phyloP scores from a whole-genome alignment of 140 eudicot genomes.

The Flaveria floridana region DNA sequence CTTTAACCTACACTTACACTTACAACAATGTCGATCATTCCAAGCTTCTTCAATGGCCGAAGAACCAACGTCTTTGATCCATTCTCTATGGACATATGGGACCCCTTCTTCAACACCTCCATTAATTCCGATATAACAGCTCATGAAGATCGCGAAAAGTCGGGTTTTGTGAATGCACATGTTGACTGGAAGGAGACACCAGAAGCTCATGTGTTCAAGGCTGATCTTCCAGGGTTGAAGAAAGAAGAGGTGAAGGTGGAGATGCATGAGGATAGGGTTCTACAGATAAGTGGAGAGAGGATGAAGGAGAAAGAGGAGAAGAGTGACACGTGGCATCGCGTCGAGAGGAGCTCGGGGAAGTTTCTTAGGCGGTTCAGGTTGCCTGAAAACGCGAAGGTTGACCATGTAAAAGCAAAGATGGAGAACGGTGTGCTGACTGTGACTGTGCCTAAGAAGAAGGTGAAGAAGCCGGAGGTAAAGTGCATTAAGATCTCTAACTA shows the following conservation, averaged over 20 bases:
- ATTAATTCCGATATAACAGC: background rate
- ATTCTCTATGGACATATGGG: constrained; percentile 45
- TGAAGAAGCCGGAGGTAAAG: constrained; percentile 33
- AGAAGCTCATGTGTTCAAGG: constrained; percentile 55
- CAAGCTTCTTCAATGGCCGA: constrained; percentile 47
- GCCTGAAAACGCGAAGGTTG: constrained; percentile 34
- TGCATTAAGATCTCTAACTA: constrained; percentile 25
- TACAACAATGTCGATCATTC: constrained; percentile 44
- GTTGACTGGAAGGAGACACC: constrained; percentile 67
- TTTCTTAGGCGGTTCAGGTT: constrained; percentile 33
- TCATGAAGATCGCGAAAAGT: constrained; percentile 15
- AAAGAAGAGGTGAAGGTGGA: constrained; percentile 50
- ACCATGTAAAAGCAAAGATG: constrained; percentile 35
- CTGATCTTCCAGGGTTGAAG: constrained; percentile 49
- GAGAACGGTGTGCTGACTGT: constrained; percentile 40
- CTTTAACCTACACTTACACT: background rate
- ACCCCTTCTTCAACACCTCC: constrained; percentile 36
- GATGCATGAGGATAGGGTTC: constrained; percentile 28
- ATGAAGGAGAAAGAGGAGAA: constrained; percentile 35
- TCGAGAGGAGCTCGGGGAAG: constrained; percentile 38
- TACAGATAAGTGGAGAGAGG: constrained; percentile 36
- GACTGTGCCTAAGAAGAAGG: constrained; percentile 34
- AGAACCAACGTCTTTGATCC: constrained; percentile 46
- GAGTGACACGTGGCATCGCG: constrained; percentile 31
- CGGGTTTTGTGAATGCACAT: constrained; percentile 27